Evolutionary conservation across 352 stramenopile genomes (phyloP), one percentile per base, ranked within the genome.

Genomic region (Phytophthora sojae): DNA sequence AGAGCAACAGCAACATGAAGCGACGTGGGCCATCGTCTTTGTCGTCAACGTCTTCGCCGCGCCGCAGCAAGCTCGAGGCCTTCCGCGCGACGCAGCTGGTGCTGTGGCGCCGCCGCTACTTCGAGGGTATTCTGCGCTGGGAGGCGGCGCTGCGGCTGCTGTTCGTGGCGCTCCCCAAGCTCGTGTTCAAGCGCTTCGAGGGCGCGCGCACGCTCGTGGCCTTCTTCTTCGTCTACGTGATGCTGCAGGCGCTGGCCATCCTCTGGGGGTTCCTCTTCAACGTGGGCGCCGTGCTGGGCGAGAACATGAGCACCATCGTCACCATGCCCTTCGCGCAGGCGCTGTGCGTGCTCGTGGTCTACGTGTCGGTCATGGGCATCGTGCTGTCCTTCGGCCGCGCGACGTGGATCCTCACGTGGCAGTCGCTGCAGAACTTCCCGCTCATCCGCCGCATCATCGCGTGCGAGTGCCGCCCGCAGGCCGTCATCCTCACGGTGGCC

Each of bases 401-500:
- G 17, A 95, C 83, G 37, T 96, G 89, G 89, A 96, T 96, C 69
- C 80, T 96, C 57, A 95, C 86, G 61, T 96, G 89, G 89, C 89
- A 96, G 58, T 96, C 89, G 42, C 80, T 90, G 32, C 72, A 92
- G 59, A 94, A 96, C 61, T 96, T 96, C 62, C 89, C 89, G 55
- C 85, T 95, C 26, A 96, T 96, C 62, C 88, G 89, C 6, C 85
- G 89, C 37, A 93, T 95, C 37, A 94, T 96, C 69, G 81, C 83
- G 9, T 80, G 83, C 56, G 88, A 95, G 68, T 92, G 83, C 44
- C 77, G 81, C 6, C 89, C 89, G 2, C 89, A 96, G 70, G 86
- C 85, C 0, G 88, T 94, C 30, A 93, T 96, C 58, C 64, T 94
- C 39, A 89, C 88, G 2, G 82, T 90, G 19, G 83, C 87, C 6